Evolutionary conservation across 1,139 yeast genomes (phyloP).

Genomic region (Taiozyma sp.): DNA sequence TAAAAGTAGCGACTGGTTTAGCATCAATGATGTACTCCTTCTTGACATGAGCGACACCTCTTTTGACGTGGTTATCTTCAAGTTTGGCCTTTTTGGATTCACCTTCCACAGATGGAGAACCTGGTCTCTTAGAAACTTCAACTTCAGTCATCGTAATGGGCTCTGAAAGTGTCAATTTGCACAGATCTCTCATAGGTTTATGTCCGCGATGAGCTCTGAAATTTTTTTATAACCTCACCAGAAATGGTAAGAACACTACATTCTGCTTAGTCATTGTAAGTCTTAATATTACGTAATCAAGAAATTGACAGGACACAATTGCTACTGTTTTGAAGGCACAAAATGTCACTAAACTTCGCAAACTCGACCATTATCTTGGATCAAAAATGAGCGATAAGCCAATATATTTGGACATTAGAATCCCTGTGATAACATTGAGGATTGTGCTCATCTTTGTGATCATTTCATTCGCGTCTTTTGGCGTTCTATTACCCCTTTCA

Average conservation of each 20-base stretch:
- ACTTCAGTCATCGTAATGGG: slow-evolving; percentile 29
- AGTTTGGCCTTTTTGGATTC: slow-evolving; percentile 14
- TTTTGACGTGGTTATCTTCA: slow-evolving; percentile 6
- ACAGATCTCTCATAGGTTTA: background rate
- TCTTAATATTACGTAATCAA: background rate
- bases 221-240: background rate
- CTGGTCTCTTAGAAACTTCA: slow-evolving; percentile 25
- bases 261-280: background rate
- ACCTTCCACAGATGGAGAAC: slow-evolving; percentile 9
- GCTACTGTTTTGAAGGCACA: background rate
- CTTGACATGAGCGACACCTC: slow-evolving; percentile 64
- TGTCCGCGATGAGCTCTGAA: background rate
- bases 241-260: background rate
- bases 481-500: slow-evolving; percentile 36
- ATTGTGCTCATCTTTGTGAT: slow-evolving; percentile 16
- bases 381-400: background rate
- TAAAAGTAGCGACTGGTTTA: slow-evolving; percentile 14
- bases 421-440: slow-evolving; percentile 20
- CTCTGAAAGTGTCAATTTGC: background rate
- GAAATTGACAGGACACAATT: background rate
- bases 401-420: slow-evolving; percentile 9
- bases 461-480: slow-evolving; percentile 15
- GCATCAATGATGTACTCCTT: slow-evolving; percentile 47
- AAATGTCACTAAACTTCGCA: background rate
- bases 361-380: background rate